Base-by-base conservation (phyloP, 1,284 basidiomycete species). In the Tilletia walkeri region DNA sequence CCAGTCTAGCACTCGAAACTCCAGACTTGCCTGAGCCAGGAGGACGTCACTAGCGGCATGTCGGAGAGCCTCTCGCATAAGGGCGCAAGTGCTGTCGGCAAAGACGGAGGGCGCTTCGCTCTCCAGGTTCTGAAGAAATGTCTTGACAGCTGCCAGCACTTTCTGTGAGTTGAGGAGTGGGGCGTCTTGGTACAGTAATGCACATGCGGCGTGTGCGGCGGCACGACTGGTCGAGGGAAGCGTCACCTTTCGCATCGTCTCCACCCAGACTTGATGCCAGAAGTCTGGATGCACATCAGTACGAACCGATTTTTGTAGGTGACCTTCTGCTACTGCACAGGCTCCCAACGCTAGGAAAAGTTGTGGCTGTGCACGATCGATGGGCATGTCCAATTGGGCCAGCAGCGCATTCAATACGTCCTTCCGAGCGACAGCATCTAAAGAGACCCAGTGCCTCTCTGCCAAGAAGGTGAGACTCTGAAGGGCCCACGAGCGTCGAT, bases 401-500 rank as follows among this genome's bases (percentile, higher is more conserved):
- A 89, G 78, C 16, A 94, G 86, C 1, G 86, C 84, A 12, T 85
- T 78, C 56, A 89, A 84, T 34, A 93, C 86, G 1, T 88, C 86
- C 50, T 85, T 82, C 72, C 89, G 89, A 16, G 89, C 85, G n/a
- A 86, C 83, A 34, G 84, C 80, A 70, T 90, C 88, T 36, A 94
- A 79, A 18, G 86, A 79, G 24, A 75, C 47, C 91, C 91, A 93
- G 80, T 94, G 89, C 36, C 88, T 86, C 76, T 91, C 89, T 70
- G 93, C 87, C 76, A 95, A 85, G 85, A 97, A 95, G n/a, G 94
- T 87, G 1, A 95, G 85, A 3, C 89, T 86, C 84, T 96, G 94
- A 0, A 94, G 84, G 69, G 88, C 87, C 75, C 90, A 90, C 0
- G 84, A 67, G 6, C 84, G 76, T 24, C 75, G 69, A n/a, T n/a